Evolutionary conservation across 345 rosid genomes (phyloP).

Genomic region (Eucalyptus victrix): DNA sequence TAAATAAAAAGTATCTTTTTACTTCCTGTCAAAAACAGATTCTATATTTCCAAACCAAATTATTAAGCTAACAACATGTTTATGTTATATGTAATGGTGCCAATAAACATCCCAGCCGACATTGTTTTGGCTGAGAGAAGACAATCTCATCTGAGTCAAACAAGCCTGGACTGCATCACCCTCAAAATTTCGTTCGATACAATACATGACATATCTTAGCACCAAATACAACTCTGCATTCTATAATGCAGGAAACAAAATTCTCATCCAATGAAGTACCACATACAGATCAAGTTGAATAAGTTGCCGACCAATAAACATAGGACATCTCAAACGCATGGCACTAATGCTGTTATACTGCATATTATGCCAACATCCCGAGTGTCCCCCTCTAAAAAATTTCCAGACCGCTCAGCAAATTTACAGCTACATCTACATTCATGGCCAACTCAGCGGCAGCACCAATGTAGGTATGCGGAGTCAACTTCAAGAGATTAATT

Average conservation of each 20-base stretch:
- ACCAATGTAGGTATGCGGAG: slow-evolving; percentile 73
- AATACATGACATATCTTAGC: neutral
- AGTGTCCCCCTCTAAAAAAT: neutral
- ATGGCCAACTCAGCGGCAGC: slow-evolving; percentile 63
- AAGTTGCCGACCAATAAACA: neutral
- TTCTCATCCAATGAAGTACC: neutral
- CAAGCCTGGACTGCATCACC: neutral
- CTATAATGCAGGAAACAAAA: neutral
- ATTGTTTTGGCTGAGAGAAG: neutral
- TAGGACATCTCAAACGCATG: neutral
- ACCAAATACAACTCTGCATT: neutral
- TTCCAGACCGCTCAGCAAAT: slow-evolving; percentile 2
- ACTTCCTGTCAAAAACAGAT: neutral
- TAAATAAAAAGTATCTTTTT: neutral
- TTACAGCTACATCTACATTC: slow-evolving; percentile 28
- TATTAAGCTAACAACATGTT: neutral
- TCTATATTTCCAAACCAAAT: neutral
- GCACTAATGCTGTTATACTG: neutral
- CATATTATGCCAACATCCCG: neutral
- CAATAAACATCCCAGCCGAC: neutral
- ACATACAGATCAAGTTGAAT: neutral
- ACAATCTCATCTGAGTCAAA: neutral
- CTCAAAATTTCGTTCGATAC: neutral
- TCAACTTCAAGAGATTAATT: slow-evolving; percentile 42
- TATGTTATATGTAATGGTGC: neutral